phyloP scores from a whole-genome alignment of 768 basidiomycete genomes.

The Lactifluus hygrophoroides region DNA sequence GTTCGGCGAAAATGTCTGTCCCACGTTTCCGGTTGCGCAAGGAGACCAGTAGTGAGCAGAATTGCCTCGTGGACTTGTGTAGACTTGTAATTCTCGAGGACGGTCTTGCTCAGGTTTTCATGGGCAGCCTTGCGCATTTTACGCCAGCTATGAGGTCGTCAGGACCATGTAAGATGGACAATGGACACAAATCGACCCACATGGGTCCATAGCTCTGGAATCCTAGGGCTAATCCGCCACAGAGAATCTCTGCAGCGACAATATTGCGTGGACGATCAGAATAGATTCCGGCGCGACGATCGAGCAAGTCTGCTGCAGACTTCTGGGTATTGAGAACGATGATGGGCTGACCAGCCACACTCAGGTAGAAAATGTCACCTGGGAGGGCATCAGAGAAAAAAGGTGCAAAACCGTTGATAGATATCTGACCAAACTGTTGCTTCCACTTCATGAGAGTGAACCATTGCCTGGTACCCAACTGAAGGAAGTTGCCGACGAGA shows the following conservation, averaged over 20 bases:
- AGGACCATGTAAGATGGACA: neutral
- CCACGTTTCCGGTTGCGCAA: slow-evolving; percentile 1
- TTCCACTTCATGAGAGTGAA: slow-evolving; percentile 14
- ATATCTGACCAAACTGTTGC: slow-evolving; percentile 7
- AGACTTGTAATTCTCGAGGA: slow-evolving; percentile 1
- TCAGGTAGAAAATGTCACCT: slow-evolving; percentile 19
- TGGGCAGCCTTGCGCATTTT: slow-evolving; percentile 14
- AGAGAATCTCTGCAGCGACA: slow-evolving; percentile 11
- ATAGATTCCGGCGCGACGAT: slow-evolving; percentile 16
- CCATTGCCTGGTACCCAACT: slow-evolving; percentile 13
- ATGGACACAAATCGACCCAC: neutral
- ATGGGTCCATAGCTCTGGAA: slow-evolving; percentile 9
- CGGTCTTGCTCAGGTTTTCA: slow-evolving; percentile 2
- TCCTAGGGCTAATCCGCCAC: slow-evolving; percentile 10
- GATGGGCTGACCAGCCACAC: slow-evolving; percentile 16
- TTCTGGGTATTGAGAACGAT: slow-evolving; percentile 23
- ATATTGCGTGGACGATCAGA: slow-evolving; percentile 18
- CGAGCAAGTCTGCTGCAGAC: slow-evolving; percentile 21
- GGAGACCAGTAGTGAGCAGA: slow-evolving; percentile 8
- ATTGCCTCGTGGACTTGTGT: slow-evolving; percentile 9
- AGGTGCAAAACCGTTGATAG: too few relatives aligned
- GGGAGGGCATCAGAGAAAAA: neutral
- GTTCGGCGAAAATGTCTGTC: slow-evolving; percentile 10
- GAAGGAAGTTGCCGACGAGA: slow-evolving; percentile 10
- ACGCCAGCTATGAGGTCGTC: slow-evolving; percentile 13